Conservation (phyloP, 768 basidiomycete species). For the Termitomyces sp. region DNA sequence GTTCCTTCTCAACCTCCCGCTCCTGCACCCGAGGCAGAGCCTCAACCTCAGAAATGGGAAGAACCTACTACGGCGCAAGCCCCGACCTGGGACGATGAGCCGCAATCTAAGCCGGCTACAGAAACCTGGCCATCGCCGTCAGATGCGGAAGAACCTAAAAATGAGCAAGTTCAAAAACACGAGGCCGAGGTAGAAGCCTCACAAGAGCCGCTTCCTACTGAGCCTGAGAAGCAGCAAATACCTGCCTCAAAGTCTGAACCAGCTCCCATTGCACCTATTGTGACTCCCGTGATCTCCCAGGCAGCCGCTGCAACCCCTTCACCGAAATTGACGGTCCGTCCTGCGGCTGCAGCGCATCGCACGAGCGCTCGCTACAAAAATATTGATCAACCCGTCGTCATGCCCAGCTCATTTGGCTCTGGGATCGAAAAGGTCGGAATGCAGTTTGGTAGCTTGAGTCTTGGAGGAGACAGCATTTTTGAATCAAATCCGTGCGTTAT, state of each 20-base stretch:
- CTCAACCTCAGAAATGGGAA: constrained; percentile 50
- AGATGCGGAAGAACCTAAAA: constrained; percentile 18
- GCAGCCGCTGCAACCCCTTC: constrained; percentile 39
- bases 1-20: constrained; percentile 29
- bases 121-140: constrained; percentile 31
- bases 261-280: constrained; percentile 27
- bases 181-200: constrained; percentile 26
- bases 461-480: constrained; percentile 61
- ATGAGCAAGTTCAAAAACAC: constrained; percentile 18
- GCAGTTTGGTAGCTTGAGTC: constrained; percentile 84
- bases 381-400: constrained; percentile 74
- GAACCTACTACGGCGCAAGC: constrained; percentile 68
- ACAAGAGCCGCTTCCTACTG: constrained; percentile 23
- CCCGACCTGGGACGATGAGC: constrained; percentile 71
- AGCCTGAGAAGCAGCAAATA: constrained; percentile 24
- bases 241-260: constrained; percentile 29
- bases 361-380: constrained; percentile 63
- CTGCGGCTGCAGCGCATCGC: constrained; percentile 49
- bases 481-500: constrained; percentile 48
- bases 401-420: constrained; percentile 64
- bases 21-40: constrained; percentile 29
- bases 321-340: constrained; percentile 48
- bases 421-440: constrained; percentile 78
- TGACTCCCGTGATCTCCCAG: constrained; percentile 26
- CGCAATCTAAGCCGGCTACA: constrained; percentile 31